Evolutionary conservation across 305 asterid genomes (phyloP).

Genomic region (Fraxinus baroniana): DNA sequence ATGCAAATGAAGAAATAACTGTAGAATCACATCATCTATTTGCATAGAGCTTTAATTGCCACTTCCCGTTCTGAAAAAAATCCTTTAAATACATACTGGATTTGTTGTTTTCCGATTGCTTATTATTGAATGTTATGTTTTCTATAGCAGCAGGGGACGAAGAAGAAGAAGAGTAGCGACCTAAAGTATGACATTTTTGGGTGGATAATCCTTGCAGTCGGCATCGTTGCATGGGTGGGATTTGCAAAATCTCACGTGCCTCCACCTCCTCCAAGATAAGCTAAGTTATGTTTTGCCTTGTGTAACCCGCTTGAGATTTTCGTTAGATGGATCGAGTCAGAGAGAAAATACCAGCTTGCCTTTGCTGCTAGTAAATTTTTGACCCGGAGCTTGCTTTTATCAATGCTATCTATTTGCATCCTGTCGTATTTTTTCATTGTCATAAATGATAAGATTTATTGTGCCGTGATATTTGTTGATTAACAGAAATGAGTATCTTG

Average conservation of each 20-base stretch:
- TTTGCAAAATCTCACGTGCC: constrained; percentile 51
- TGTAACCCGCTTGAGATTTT: background rate
- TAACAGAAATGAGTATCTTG: background rate
- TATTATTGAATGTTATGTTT: background rate
- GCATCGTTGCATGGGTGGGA: constrained; percentile 49
- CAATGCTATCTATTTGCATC: background rate
- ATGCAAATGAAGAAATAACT: background rate
- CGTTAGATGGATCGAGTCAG: background rate
- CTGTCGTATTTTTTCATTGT: background rate
- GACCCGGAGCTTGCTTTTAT: background rate
- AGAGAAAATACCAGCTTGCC: background rate
- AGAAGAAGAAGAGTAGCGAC: constrained; percentile 43
- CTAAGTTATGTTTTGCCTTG: background rate
- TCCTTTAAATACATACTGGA: background rate
- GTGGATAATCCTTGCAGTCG: constrained; percentile 55
- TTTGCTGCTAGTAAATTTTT: background rate
- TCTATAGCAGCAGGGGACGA: constrained; percentile 37
- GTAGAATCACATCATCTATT: background rate
- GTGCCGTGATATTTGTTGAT: background rate
- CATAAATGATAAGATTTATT: background rate
- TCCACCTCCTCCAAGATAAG: constrained; percentile 46
- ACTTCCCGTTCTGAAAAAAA: background rate
- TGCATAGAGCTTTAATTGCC: background rate
- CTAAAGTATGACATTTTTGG: constrained; percentile 52
- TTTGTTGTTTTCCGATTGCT: background rate